Base-by-base conservation (phyloP, 2,329 filamentous ascomycete genomes). In the Cercospora sojina region DNA sequence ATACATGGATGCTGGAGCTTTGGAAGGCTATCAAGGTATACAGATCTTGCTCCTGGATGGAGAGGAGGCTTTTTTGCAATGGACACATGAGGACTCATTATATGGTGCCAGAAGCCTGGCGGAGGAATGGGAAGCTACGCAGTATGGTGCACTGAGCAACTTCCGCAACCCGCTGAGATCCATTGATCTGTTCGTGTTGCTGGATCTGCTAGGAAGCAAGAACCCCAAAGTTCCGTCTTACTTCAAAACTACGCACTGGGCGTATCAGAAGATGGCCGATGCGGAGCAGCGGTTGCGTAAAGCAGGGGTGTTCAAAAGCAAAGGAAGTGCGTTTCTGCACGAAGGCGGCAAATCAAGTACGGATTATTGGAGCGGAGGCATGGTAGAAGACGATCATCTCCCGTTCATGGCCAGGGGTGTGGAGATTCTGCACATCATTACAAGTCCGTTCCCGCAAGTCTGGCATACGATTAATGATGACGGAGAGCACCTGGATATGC, bases 41-140 rank as follows among this genome's bases (percentile, higher is more conserved):
- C 95, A 98, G 81, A 91, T 99, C 29, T 71, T 99, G 29, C 85
- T 99, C 64, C 80, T 99, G 7, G 95, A 99, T 75, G 95, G 95
- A 4, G 95, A 99, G 80, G 95, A 99, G 79, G 93, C 95, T 0
- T 99, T 96, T 79, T 81, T 87, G 23, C 79, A 79, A 0, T 99
- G 95, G 95, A 90, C 88, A 0, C 86, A 87, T 38, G 86, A 84
- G 0, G 95, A 99, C 78, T 96, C 91, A 5, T 80, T 97, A 4
- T 99, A 99, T 74, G 95, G 95, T 2, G 87, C 94, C 58, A 81
- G 81, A 73, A 84, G 93, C 2, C 84, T 99, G 20, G 94, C 95
- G 9, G 87, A 90, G 70, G 81, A 87, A 55, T 98, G 95, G 95
- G 92, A 96, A 65, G 75, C 81, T 0, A 85, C 88, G 7, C 79